phyloP scores from a whole-genome alignment of 148 eudicot genomes.

The Rhododendron mucronatum region DNA sequence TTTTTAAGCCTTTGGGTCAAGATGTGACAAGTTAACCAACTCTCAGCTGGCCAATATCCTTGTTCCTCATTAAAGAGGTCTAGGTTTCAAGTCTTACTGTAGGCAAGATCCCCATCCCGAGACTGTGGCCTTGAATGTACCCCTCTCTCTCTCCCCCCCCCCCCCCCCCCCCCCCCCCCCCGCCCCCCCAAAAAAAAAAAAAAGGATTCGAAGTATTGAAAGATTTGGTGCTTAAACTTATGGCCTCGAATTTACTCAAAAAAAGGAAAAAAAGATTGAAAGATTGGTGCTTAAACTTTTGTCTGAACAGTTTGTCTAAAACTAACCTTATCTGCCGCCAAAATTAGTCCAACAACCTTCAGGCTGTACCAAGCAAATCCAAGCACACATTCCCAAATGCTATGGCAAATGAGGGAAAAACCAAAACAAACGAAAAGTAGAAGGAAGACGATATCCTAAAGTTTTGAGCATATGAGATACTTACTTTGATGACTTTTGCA shows the following conservation, averaged over 20 bases:
- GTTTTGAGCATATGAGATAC: not conserved
- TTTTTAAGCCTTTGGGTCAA: not conserved
- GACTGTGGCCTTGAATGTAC: not conserved
- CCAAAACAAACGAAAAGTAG: not conserved
- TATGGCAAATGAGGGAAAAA: not conserved
- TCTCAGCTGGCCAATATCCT: not conserved
- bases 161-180: not conserved
- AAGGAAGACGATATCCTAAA: not conserved
- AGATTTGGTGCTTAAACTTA: not conserved
- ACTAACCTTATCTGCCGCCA: not conserved
- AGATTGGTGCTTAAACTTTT: not conserved
- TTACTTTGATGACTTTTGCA: conserved; percentile 17
- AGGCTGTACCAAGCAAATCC: not conserved
- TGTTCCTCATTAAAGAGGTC: not conserved
- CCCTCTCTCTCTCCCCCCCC: too few species aligned
- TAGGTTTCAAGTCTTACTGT: not conserved
- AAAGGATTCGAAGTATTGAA: not conserved
- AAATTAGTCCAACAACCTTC: not conserved
- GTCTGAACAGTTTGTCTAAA: not conserved
- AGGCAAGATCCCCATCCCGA: not conserved
- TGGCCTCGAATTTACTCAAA: not conserved
- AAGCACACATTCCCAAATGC: not conserved
- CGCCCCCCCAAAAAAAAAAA: not conserved
- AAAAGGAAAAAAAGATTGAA: too few species aligned
- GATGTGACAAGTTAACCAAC: not conserved